Evolutionary conservation across 192 early-diverging fungal genomes (phyloP), one percentile per base, ranked within the genome.

Genomic region (Linnemannia schmuckeri): DNA sequence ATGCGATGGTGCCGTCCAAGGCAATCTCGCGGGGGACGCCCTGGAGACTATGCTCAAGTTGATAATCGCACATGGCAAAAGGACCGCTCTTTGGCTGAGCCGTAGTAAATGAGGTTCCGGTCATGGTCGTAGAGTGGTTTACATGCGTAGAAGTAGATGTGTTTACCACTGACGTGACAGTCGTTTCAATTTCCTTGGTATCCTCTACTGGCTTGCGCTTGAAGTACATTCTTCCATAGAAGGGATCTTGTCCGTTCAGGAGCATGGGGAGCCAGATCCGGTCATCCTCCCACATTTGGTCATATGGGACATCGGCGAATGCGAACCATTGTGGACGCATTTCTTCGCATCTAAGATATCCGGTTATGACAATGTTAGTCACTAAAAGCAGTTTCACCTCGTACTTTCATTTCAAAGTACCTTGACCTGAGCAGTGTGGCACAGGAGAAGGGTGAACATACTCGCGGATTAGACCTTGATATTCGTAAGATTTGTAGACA

Each of bases 211-310:
- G 57, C 49, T 77, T 81, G 52, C 80, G 75, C 66, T 87, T 87
- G 6, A 87, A 24, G 76, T 72, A 87, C 30, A 87, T 57, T 46
- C 72, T 80, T n/a, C 85, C 85, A 72, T 66, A 87, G 54, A 87
- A 77, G 8, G 85, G 85, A 42, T 87, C 85, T 30, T 81, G 75
- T 8, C 76, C 85, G 40, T 87, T 52, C 37, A 87, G 72, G 10
- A 81, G 37, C 76, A 87, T 81, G 2, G 95, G 95, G 75, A 94
- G 90, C 95, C 95, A 96, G 33, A 82, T 55, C 8, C 49, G 4
- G 78, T 95, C 95, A 76, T 96, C 95, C 6, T 92, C 82, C 95
- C 95, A 96, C 95, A 96, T 96, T 27, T 80, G 72, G 15, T 89
- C 85, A 77, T 88, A 96, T 1, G 95, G 95, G 87, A 95, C 90